A percentile compares a stretch with the other conserved stretches of the same genome.
Conservation (phyloP, 768 basidiomycete genomes). For the Suillus americanus region DNA sequence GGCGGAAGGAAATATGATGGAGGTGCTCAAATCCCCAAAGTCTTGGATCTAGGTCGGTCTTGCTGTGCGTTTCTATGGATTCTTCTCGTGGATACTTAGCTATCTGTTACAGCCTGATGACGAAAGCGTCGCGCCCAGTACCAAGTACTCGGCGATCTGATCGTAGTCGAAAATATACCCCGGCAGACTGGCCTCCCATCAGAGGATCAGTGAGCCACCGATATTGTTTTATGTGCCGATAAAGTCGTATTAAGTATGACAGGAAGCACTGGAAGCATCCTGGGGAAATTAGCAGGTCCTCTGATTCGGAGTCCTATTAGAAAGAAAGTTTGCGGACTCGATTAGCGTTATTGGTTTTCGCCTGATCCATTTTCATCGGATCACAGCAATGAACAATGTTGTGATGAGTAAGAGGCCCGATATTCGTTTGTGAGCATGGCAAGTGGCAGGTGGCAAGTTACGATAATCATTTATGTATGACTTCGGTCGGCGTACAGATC, state of each 20-base stretch:
- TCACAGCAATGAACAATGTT: not conserved
- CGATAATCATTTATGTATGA: not conserved
- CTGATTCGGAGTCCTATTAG: not conserved
- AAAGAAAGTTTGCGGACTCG: not conserved
- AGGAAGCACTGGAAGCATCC: not conserved
- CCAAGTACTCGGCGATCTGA: not conserved
- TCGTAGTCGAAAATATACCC: not conserved
- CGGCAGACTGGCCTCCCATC: not conserved
- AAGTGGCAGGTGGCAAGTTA: not conserved
- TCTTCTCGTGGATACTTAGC: not conserved
- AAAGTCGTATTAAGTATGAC: not conserved
- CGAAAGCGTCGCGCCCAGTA: not conserved
- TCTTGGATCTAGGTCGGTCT: slow-evolving; percentile 13
- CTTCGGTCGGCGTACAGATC: not conserved
- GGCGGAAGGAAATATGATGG: slow-evolving; percentile 50
- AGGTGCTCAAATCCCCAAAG: slow-evolving; percentile 39
- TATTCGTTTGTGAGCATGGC: not conserved
- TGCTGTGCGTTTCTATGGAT: not conserved
- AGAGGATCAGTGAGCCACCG: not conserved
- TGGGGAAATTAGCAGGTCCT: not conserved
- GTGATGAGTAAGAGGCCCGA: not conserved
- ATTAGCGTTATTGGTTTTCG: not conserved
- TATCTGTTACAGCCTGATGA: not conserved
- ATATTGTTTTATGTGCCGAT: not conserved
- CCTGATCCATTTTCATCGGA: not conserved